Percentiles rank a stretch among this genome's conserved stretches.
Conservation (phyloP, 179 eudicot genomes). For the Actinidia chinensis region DNA sequence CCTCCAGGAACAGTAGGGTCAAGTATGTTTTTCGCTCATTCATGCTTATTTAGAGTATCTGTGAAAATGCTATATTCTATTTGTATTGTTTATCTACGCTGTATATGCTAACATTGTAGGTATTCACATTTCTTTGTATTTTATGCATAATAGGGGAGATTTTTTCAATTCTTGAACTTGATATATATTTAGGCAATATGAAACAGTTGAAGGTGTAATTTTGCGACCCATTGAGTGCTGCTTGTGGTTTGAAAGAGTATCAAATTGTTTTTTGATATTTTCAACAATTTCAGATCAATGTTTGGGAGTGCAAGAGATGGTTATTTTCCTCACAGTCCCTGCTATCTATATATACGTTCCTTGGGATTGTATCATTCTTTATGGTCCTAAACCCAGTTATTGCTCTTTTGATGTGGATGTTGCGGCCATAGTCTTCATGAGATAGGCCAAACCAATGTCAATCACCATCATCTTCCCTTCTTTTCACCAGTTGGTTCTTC, state of each 20-base stretch:
- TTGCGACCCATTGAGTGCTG: background rate
- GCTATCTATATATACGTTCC: background rate
- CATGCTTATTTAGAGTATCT: background rate
- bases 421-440: background rate
- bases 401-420: background rate
- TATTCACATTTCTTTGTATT: background rate
- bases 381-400: background rate
- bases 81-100: background rate
- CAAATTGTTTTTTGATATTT: background rate
- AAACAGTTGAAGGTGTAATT: background rate
- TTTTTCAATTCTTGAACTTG: background rate
- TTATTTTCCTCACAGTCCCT: too few species aligned
- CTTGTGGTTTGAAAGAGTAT: background rate
- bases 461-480: background rate
- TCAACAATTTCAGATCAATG: background rate
- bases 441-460: background rate
- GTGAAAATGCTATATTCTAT: background rate
- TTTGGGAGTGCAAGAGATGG: background rate
- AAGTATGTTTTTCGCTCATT: background rate
- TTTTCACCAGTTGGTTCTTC: background rate
- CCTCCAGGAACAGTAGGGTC: slow-evolving; percentile 30
- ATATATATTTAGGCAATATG: background rate
- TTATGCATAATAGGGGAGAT: background rate
- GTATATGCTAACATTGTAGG: background rate
- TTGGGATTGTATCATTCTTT: background rate